Evolutionary conservation across 176 grass and related monocot species (phyloP).

Genomic region (Carex myosuroides): DNA sequence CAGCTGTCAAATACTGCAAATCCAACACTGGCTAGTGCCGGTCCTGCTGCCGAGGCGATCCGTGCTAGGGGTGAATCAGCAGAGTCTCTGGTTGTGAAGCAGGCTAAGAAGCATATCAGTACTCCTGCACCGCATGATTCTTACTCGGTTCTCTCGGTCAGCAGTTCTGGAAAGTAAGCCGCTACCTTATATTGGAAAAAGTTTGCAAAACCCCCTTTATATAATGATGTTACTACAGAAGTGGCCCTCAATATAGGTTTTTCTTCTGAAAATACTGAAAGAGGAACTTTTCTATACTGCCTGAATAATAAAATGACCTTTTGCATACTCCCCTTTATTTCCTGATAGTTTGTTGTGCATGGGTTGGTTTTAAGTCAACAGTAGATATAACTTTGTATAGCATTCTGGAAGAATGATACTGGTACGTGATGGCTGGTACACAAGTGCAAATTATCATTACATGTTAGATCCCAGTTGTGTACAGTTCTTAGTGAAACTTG

Average conservation of each 20-base stretch:
- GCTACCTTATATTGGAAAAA: background rate
- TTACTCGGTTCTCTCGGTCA: conserved; percentile 78
- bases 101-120: conserved; percentile 91
- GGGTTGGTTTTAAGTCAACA: background rate
- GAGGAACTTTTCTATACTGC: background rate
- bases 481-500: background rate
- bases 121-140: conserved; percentile 96
- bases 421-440: background rate
- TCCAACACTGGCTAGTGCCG: conserved; percentile 54
- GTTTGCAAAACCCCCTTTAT: background rate
- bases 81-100: conserved; percentile 78
- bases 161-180: conserved; percentile 96
- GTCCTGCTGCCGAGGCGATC: conserved; percentile 46
- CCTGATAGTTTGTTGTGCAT: background rate
- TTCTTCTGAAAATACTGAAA: background rate
- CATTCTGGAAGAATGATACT: background rate
- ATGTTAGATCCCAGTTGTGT: background rate
- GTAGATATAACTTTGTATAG: background rate
- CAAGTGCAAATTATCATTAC: background rate
- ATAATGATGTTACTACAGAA: background rate
- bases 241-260: background rate
- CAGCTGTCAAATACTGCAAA: conserved; percentile 81
- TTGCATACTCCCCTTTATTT: background rate
- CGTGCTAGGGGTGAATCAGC: conserved; percentile 49
- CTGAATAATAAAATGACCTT: background rate